phyloP scores from a whole-genome alignment of 495 filamentous ascomycete species.

The Neurospora discreta region DNA sequence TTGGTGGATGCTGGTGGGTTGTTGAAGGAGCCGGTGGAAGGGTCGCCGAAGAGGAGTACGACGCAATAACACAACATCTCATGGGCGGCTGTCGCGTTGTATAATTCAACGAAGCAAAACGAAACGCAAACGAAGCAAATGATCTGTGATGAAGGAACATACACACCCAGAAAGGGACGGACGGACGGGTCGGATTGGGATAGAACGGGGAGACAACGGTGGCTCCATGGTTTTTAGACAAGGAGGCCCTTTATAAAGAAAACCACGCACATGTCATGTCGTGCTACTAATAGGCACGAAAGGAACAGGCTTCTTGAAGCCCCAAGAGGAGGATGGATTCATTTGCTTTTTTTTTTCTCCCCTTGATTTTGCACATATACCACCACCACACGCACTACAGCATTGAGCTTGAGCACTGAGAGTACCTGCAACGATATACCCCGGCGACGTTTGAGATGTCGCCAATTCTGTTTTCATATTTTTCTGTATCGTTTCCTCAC shows the following conservation, averaged over 20 bases:
- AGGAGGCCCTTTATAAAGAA: too few species aligned
- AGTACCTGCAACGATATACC: neutral
- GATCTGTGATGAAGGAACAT: too few species aligned
- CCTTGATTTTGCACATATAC: neutral
- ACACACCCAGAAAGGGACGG: too few species aligned
- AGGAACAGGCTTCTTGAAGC: neutral
- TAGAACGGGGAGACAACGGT: too few species aligned
- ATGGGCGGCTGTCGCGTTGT: too few species aligned
- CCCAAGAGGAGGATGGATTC: neutral
- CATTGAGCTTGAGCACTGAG: neutral
- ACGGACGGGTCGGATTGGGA: too few species aligned
- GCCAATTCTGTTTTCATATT: neutral
- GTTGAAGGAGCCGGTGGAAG: conserved; percentile 10
- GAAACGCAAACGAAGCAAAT: too few species aligned
- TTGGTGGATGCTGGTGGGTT: conserved; percentile 47
- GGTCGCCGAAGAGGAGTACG: neutral
- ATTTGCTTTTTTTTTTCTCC: neutral
- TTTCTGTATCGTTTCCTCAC: neutral
- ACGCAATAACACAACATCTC: neutral
- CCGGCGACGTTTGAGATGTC: neutral
- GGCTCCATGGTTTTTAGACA: too few species aligned
- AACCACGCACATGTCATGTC: neutral
- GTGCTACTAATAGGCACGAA: neutral
- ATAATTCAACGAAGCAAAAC: too few species aligned
- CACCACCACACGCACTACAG: neutral